Base-by-base conservation (phyloP, 352 stramenopile species). In the Peronospora belbahrii region DNA sequence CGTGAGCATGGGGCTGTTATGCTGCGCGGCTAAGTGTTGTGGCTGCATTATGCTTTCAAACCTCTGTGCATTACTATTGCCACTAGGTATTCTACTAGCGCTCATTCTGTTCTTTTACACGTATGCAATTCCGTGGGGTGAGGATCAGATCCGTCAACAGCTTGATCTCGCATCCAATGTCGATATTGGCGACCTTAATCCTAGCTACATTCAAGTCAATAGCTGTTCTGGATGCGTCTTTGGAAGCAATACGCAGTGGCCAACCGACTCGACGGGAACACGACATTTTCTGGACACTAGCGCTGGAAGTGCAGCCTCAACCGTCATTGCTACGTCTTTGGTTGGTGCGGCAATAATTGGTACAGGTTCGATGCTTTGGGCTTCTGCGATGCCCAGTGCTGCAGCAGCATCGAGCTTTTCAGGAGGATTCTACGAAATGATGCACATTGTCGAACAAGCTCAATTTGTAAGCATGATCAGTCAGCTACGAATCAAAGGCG, bases 381-480 rank as follows among this genome's bases (percentile, higher is more conserved):
- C 80, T 8, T 84, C 75, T 1, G 42, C 69, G 13, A 51, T 89
- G 27, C 78, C 80, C 15, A 82, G 71, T 15, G 67, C 68, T n/a
- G 72, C 80, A 0, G 69, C 77, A 6, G 64, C 62, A 14, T 39
- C 85, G 22, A 90, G 79, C 54, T 73, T 86, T 34, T 75, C 78
- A 0, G 52, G 31, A 14, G 76, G 76, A 2, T 88, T 88, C 48
- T 87, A 89, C 49, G 82, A 93, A 56, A 88, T 94, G 69, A 85
- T 74, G 6, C 74, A 87, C 53, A 88, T 94, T 42, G 53, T 94
- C 34, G 82, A 91, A 51, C 80, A 91, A 55, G 78, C 74, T 7
- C 82, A 94, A 55, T 92, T 91, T 52, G 83, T 83, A 31, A 61
- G 76, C 24, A 85, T 90, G 64, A 88, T 94, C 53, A 82, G 75